phyloP scores from a whole-genome alignment of 768 basidiomycete species.

The Auriscalpium orientale region DNA sequence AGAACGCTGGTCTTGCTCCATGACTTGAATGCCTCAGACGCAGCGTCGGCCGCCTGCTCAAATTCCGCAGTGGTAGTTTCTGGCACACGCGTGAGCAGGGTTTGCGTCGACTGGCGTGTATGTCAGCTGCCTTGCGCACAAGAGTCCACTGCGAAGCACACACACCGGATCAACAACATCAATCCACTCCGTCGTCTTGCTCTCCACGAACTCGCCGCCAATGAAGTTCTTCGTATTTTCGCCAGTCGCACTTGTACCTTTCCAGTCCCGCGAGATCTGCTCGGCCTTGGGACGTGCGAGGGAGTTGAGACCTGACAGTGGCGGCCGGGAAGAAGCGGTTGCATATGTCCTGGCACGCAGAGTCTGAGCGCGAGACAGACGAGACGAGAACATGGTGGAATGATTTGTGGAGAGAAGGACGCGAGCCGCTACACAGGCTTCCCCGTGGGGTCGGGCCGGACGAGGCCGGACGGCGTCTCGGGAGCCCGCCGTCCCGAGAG shows the following conservation, averaged over 20 bases:
- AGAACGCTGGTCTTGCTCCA: conserved; percentile 87
- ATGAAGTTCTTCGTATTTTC: conserved; percentile 88
- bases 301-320: conserved; percentile 43
- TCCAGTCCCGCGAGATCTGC: conserved; percentile 68
- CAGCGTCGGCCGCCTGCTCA: conserved; percentile 73
- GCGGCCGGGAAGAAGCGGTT: conserved; percentile 18
- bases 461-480: neutral
- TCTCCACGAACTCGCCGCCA: conserved; percentile 83
- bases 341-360: conserved; percentile 9
- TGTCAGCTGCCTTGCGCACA: neutral
- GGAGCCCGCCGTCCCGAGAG: no score
- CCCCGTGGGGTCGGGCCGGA: neutral
- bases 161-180: conserved; percentile 86
- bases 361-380: neutral
- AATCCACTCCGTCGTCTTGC: conserved; percentile 70
- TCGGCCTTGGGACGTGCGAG: conserved; percentile 57
- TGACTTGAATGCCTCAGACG: conserved; percentile 76
- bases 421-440: neutral
- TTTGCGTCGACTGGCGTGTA: conserved; percentile 74
- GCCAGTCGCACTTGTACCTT: conserved; percentile 82
- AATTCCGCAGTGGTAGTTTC: conserved; percentile 82
- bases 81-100: conserved; percentile 81
- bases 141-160: neutral
- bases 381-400: neutral
- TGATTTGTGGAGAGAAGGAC: neutral